These are phyloP conservation scores for Astrothelium macrocarpum DNA, from an alignment of 495 filamentous ascomycete genomes.

Conservation along the genomic window DNA sequence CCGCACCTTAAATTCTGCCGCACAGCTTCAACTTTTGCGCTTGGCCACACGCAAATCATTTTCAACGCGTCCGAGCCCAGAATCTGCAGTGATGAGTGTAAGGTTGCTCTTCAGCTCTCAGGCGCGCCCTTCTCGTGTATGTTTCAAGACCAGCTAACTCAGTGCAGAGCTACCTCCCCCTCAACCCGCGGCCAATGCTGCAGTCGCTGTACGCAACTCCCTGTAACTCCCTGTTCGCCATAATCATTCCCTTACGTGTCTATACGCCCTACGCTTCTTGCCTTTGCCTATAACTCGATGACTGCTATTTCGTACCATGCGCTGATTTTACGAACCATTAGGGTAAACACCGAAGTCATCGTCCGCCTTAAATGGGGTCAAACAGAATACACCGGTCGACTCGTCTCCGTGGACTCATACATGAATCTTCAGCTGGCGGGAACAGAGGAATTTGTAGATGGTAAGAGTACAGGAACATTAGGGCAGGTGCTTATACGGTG, in stretches of 20 bases:
- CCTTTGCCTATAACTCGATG: too few species aligned
- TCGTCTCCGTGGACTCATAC: constrained; percentile 92
- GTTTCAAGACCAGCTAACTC: neutral
- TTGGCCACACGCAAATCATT: neutral
- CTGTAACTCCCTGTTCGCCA: neutral
- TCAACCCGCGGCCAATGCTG: constrained; percentile 86
- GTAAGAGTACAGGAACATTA: constrained; percentile 70
- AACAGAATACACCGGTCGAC: constrained; percentile 86
- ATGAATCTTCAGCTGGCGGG: constrained; percentile 92
- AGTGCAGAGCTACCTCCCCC: constrained; percentile 52
- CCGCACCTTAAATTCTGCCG: constrained; percentile 6
- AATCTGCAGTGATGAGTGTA: neutral
- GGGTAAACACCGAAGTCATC: constrained; percentile 79
- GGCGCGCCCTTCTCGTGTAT: neutral
- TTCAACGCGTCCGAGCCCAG: neutral
- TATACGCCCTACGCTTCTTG: too few species aligned
- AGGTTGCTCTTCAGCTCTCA: neutral
- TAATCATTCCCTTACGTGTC: too few species aligned
- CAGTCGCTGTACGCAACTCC: constrained; percentile 63
- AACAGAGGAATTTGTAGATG: constrained; percentile 86
- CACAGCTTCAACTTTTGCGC: neutral
- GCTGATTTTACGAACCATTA: constrained; percentile 29
- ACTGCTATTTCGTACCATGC: neutral
- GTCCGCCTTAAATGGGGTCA: constrained; percentile 96
- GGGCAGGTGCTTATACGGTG: constrained; percentile 91